phyloP scores from a whole-genome alignment of 2,329 filamentous ascomycete genomes.

The Corinectria fuckeliana region DNA sequence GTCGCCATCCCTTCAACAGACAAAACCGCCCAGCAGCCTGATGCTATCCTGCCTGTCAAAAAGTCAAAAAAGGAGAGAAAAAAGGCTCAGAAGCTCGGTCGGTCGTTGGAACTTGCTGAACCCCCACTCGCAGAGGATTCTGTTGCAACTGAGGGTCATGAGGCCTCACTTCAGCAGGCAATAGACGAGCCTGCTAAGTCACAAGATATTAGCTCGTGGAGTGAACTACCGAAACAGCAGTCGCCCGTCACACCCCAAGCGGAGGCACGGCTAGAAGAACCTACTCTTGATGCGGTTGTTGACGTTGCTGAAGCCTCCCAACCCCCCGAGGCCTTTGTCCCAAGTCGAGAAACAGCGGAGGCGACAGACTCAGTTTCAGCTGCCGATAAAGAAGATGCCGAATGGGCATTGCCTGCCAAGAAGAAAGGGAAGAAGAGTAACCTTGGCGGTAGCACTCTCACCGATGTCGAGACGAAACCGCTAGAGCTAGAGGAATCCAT shows the following conservation, averaged over 20 bases:
- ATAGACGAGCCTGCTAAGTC: slow-evolving; percentile 3
- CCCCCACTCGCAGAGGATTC: not conserved
- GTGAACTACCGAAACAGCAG: not conserved
- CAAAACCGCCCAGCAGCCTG: slow-evolving; percentile 9
- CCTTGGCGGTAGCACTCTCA: slow-evolving; percentile 12
- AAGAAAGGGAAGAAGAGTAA: slow-evolving; percentile 44
- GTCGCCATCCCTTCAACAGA: not conserved
- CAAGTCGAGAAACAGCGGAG: not conserved
- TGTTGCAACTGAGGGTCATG: not conserved
- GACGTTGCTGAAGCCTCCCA: not conserved
- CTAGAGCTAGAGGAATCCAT: not conserved
- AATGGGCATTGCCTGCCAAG: slow-evolving; percentile 25
- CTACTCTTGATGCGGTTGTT: not conserved
- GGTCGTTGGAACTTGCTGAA: slow-evolving; percentile 18
- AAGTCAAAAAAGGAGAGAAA: slow-evolving; percentile 46
- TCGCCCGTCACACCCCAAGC: not conserved
- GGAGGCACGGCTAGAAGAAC: not conserved
- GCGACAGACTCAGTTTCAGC: not conserved
- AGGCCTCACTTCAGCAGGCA: not conserved
- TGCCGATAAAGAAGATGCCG: slow-evolving; percentile 15
- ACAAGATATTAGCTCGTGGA: not conserved
- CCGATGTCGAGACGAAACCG: not conserved
- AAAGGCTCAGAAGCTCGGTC: slow-evolving; percentile 43
- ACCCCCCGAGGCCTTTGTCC: not conserved
- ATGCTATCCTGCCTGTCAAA: slow-evolving; percentile 26